A percentile compares a stretch with the other conserved stretches of the same genome.
phyloP scores from a whole-genome alignment of 2,329 filamentous ascomycete genomes.

The Anisogramma anomala region DNA sequence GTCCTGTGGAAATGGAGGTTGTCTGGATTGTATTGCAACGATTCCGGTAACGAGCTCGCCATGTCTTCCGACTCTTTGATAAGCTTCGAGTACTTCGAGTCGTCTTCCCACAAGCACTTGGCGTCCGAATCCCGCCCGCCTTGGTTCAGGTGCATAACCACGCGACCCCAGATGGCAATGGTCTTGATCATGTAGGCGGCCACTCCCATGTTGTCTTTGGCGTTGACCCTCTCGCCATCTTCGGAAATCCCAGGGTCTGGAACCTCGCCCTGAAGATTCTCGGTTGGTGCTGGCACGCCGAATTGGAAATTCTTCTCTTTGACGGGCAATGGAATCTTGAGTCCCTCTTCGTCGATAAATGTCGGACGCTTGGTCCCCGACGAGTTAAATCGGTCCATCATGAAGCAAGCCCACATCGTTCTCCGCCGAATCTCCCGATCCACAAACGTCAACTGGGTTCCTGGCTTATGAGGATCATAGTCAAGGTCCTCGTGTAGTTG shows the following conservation, averaged over 20 bases:
- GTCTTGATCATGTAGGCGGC: constrained; percentile 79
- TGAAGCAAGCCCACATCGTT: constrained; percentile 96
- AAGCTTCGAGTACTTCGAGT: constrained; percentile 65
- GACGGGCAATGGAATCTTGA: constrained; percentile 82
- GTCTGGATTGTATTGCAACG: constrained; percentile 63
- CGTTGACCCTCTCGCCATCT: constrained; percentile 52
- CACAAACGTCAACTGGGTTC: constrained; percentile 67
- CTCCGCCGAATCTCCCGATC: constrained; percentile 86
- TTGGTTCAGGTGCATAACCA: constrained; percentile 82
- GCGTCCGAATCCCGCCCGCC: constrained; percentile 72
- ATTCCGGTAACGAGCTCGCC: constrained; percentile 54
- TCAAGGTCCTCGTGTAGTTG: constrained; percentile 89
- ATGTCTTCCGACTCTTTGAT: constrained; percentile 62
- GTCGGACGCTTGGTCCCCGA: constrained; percentile 87
- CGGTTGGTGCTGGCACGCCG: constrained; percentile 80
- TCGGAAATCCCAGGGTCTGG: constrained; percentile 50
- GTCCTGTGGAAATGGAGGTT: constrained; percentile 78
- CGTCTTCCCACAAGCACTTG: constrained; percentile 66
- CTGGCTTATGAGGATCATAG: constrained; percentile 59
- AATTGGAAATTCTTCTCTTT: constrained; percentile 83
- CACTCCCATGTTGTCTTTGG: constrained; percentile 83
- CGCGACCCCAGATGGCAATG: constrained; percentile 79
- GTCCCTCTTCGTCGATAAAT: constrained; percentile 79
- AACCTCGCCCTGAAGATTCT: constrained; percentile 64
- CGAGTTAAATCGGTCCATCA: constrained; percentile 97